A percentile compares a stretch with the other conserved stretches of the same genome.
These are phyloP conservation scores for Arthrocladium fulminans DNA, from an alignment of 2,329 filamentous ascomycete species.

Conservation along the genomic window DNA sequence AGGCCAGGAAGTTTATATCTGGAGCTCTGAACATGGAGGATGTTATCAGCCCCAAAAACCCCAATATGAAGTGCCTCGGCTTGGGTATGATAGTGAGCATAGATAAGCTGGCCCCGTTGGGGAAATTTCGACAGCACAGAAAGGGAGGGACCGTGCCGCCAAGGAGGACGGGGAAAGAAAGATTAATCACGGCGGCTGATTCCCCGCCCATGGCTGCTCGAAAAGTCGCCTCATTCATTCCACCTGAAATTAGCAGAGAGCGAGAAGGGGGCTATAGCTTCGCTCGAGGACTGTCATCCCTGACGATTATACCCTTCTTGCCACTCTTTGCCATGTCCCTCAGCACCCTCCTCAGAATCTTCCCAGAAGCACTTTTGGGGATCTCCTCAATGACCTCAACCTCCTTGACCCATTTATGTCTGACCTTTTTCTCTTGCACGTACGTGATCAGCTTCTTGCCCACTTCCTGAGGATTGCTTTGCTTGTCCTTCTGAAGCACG, in stretches of 20 bases:
- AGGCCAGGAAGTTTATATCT: background rate
- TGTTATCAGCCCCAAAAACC: background rate
- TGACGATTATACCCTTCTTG: conserved; percentile 16
- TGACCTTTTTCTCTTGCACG: conserved; percentile 33
- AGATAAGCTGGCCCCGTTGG: too few relatives aligned
- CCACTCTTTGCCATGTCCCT: conserved; percentile 19
- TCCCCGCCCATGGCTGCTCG: too few relatives aligned
- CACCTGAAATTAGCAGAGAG: background rate
- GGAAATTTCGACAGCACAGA: too few relatives aligned
- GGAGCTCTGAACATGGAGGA: background rate
- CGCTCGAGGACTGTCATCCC: conserved; percentile 16
- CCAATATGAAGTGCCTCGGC: too few relatives aligned
- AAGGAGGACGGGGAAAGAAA: too few relatives aligned
- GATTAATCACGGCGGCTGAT: too few relatives aligned
- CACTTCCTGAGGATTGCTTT: conserved; percentile 10
- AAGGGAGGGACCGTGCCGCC: too few relatives aligned
- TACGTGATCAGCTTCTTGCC: conserved; percentile 20
- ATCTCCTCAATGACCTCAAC: conserved; percentile 42
- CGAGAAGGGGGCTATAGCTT: conserved; percentile 11
- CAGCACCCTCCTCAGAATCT: conserved; percentile 34
- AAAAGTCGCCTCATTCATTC: too few relatives aligned
- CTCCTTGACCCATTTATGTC: conserved; percentile 30
- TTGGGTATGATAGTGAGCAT: too few relatives aligned
- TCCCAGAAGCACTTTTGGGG: conserved; percentile 43
- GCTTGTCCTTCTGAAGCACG: conserved; percentile 25